A percentile compares a stretch with the other conserved stretches of the same genome.
phyloP scores from a whole-genome alignment of 306 rosid genomes.

The Pachyrhizus erosus region DNA sequence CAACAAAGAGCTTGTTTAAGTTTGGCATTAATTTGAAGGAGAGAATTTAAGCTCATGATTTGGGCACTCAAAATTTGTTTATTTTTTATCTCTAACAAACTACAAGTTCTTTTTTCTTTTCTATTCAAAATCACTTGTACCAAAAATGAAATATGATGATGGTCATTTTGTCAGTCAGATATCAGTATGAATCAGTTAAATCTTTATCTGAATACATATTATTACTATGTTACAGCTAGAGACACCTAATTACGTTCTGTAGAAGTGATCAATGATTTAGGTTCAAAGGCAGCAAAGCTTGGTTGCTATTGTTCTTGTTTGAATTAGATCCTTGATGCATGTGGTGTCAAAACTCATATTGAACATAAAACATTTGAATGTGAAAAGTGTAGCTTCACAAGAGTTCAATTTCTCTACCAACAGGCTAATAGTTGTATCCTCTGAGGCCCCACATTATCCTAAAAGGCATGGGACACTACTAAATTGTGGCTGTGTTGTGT shows the following conservation, averaged over 20 bases:
- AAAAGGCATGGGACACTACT: neutral
- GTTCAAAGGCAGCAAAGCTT: neutral
- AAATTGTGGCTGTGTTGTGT: neutral
- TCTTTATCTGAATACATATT: neutral
- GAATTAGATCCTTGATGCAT: conserved; percentile 8
- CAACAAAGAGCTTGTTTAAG: neutral
- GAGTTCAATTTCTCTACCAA: neutral
- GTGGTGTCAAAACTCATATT: conserved; percentile 7
- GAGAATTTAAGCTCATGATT: conserved; percentile 1
- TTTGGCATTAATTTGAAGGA: neutral
- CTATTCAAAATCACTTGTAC: neutral
- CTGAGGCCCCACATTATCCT: neutral
- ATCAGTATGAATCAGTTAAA: neutral
- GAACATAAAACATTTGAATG: neutral
- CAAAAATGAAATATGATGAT: neutral
- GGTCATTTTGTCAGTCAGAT: neutral
- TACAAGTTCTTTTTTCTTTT: neutral
- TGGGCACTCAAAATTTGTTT: neutral
- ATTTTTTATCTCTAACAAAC: neutral
- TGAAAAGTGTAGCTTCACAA: neutral
- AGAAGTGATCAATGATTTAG: neutral
- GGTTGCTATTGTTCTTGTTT: conserved; percentile 1
- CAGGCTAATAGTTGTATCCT: neutral
- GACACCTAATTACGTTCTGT: neutral
- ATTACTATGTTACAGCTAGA: neutral